phyloP scores from a whole-genome alignment of 495 filamentous ascomycete species.

The Annulohypoxylon nitens region DNA sequence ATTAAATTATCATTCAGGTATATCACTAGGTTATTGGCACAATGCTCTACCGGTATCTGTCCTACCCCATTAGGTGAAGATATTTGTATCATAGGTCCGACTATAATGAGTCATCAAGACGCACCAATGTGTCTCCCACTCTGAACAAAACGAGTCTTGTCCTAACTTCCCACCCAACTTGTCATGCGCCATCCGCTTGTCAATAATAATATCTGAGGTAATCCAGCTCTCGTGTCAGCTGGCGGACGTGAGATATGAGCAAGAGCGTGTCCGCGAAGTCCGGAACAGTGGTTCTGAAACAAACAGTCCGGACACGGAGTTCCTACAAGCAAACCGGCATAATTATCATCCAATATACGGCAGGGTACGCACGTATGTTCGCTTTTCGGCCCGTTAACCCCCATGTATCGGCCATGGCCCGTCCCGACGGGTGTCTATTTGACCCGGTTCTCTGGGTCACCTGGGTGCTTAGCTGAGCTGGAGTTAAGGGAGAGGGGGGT shows the following conservation, averaged over 20 bases:
- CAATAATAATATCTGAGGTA: neutral
- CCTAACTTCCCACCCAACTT: neutral
- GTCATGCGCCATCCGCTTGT: neutral
- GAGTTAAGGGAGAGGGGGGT: neutral
- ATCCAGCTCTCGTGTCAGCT: neutral
- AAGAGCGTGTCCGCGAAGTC: neutral
- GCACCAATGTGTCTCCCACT: neutral
- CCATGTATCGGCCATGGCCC: neutral
- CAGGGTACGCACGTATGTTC: slow-evolving; percentile 6
- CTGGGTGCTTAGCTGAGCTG: neutral
- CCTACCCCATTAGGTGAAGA: neutral
- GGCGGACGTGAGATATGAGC: neutral
- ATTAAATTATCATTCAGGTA: neutral
- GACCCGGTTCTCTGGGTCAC: neutral
- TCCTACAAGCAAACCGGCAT: neutral
- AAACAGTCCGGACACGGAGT: neutral
- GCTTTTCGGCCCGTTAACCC: neutral
- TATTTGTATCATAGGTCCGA: neutral
- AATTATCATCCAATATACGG: neutral
- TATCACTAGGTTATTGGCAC: neutral
- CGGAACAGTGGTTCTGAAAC: neutral
- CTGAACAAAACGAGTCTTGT: neutral
- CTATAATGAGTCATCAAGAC: neutral
- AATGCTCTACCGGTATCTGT: neutral
- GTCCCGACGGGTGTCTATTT: slow-evolving; percentile 7